Evolutionary conservation across 2,329 filamentous ascomycete genomes (phyloP).

Genomic region (Sordariomycetes sp.): DNA sequence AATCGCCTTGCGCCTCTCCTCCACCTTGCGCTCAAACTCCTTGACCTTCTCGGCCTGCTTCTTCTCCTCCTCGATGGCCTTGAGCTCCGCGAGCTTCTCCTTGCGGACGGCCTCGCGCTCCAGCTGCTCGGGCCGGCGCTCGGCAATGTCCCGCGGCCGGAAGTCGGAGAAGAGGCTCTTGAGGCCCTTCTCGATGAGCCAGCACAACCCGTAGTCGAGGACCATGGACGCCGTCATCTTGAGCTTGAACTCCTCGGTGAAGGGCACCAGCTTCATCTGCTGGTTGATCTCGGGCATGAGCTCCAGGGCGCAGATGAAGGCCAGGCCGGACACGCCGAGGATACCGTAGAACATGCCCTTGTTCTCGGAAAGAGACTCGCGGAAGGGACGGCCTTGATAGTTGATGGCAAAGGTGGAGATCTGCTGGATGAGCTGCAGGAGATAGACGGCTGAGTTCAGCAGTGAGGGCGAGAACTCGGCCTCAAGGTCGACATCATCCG

Average conservation of each 20-base stretch:
- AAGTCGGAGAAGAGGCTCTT: slow-evolving; percentile 87
- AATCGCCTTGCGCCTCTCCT: slow-evolving; percentile 38
- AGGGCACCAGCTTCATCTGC: slow-evolving; percentile 85
- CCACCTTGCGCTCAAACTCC: slow-evolving; percentile 50
- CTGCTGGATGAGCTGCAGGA: slow-evolving; percentile 95
- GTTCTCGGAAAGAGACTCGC: slow-evolving; percentile 91
- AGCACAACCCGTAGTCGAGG: slow-evolving; percentile 80
- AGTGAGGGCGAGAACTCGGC: slow-evolving; percentile 89
- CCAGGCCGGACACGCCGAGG: slow-evolving; percentile 77
- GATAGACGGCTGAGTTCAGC: slow-evolving; percentile 93
- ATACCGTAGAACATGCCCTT: slow-evolving; percentile 98
- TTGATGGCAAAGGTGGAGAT: slow-evolving; percentile 99
- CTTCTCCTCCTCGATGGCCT: slow-evolving; percentile 40
- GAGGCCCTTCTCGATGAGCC: slow-evolving; percentile 74
- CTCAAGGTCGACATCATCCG: slow-evolving; percentile 71
- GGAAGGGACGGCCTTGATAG: slow-evolving; percentile 97
- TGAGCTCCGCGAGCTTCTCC: slow-evolving; percentile 41
- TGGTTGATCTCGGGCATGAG: slow-evolving; percentile 93
- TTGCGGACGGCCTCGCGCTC: slow-evolving; percentile 65
- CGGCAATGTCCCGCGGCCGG: slow-evolving; percentile 85
- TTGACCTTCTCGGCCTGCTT: slow-evolving; percentile 45
- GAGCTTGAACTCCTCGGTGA: slow-evolving; percentile 78
- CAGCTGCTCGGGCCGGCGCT: slow-evolving; percentile 78
- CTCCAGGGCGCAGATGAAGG: slow-evolving; percentile 91
- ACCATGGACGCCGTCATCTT: slow-evolving; percentile 81